Evolutionary conservation across 805 yeast species (phyloP).

Genomic region (Candida easanensis): DNA sequence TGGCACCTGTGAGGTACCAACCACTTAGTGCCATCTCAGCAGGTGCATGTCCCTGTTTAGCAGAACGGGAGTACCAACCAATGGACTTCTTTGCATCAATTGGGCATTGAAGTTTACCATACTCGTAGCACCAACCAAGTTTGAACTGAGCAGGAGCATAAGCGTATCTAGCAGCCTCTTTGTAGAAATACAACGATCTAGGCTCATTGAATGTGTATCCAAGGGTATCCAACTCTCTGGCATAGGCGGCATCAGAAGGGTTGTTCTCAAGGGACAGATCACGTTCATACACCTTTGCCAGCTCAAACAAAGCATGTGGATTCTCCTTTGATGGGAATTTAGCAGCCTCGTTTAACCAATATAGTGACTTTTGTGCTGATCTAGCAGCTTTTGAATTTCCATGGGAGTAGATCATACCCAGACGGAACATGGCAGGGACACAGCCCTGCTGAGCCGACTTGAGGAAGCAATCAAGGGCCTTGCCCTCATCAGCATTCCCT

Average conservation of each 20-base stretch:
- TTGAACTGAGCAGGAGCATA: conserved; percentile 68
- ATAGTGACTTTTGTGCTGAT: conserved; percentile 41
- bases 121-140: conserved; percentile 70
- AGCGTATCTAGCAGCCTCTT: conserved; percentile 56
- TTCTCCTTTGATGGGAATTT: conserved; percentile 39
- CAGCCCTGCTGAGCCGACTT: conserved; percentile 62
- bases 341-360: conserved; percentile 53
- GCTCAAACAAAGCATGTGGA: conserved; percentile 57
- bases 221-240: conserved; percentile 32
- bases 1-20: conserved; percentile 74
- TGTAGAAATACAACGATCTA: conserved; percentile 49
- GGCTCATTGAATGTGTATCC: conserved; percentile 34
- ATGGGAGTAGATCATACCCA: conserved; percentile 61
- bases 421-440: conserved; percentile 67
- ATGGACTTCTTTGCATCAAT: conserved; percentile 57
- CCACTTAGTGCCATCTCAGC: conserved; percentile 73
- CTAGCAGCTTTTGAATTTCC: conserved; percentile 41
- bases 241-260: conserved; percentile 29
- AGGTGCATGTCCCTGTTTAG: conserved; percentile 55
- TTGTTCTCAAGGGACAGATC: conserved; percentile 30
- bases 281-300: conserved; percentile 54
- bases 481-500: conserved; percentile 38
- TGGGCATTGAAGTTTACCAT: conserved; percentile 53
- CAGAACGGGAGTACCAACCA: conserved; percentile 74
- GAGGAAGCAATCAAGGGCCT: conserved; percentile 53